phyloP scores from a whole-genome alignment of 2,329 filamentous ascomycete species.

The Pseudocercospora cruenta region DNA sequence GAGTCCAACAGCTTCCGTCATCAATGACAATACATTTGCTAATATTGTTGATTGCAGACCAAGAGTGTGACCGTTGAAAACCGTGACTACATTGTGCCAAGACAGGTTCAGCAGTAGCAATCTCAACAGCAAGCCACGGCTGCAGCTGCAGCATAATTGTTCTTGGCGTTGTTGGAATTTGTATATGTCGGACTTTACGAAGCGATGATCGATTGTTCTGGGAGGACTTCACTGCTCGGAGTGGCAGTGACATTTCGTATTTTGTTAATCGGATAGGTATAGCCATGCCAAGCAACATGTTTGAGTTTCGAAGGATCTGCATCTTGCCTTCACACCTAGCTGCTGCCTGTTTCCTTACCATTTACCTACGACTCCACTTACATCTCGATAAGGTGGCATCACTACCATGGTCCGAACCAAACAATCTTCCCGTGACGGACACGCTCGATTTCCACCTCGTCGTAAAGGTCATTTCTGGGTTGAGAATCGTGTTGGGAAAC shows the following conservation, averaged over 20 bases:
- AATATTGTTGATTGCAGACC: slow-evolving; percentile 43
- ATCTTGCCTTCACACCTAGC: no score
- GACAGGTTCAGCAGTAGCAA: slow-evolving; percentile 19
- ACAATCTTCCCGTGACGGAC: no score
- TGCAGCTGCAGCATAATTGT: background rate
- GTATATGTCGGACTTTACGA: background rate
- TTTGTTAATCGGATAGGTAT: background rate
- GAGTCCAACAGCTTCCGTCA: no score
- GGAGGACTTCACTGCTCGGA: background rate
- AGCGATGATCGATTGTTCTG: background rate
- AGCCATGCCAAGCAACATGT: background rate
- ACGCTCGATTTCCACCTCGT: no score
- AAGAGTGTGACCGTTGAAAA: slow-evolving; percentile 59
- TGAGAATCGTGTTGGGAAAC: no score
- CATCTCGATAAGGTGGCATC: no score
- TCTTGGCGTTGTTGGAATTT: background rate
- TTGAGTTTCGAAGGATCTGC: no score
- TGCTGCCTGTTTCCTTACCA: no score
- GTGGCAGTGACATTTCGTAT: background rate
- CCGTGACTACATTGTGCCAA: slow-evolving; percentile 48
- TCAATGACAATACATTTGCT: no score
- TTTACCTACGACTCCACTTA: no score
- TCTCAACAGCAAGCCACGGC: background rate
- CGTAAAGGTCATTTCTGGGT: no score
- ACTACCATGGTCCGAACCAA: no score